Evolutionary conservation across 768 basidiomycete species (phyloP), one percentile per base, ranked within the genome.

Genomic region (Lentinula edodes): DNA sequence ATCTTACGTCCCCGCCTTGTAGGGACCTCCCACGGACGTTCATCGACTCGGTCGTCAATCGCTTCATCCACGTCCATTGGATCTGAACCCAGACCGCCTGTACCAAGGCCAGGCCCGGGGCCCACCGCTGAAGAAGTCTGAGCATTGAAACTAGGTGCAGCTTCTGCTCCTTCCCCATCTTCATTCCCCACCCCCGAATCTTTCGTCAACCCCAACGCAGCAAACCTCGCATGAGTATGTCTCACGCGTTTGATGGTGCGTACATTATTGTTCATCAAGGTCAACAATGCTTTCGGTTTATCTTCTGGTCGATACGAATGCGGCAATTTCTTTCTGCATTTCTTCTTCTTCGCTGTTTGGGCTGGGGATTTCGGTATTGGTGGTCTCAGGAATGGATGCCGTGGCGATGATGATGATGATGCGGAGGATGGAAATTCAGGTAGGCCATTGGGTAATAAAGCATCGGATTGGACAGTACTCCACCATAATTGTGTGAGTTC

Each of bases 251-350:
- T 84, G 75, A 93, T 80, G 2, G 89, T 89, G 65, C 80, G 83
- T 61, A 93, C 84, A 67, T 93, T 93, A 56, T 76, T 76, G 69
- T 89, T 91, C 86, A 93, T 91, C 58, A 86, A 66, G 15, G 73
- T 74, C n/a, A 91, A 75, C 18, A 93, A 72, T 1, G 87, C 80
- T 61, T 78, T 81, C 1, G 77, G 70, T 28, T 74, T 69, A n/a
- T 67, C 63, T 46, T 48, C 64, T 48, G 52, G 55, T 54, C 53
- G 43, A 58, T 58, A 53, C 53, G 50, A 35, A 7, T 38, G 32
- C 5, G 42, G 28, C 32, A 16, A 16, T 32, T 41, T 51, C 52
- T 71, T 74, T 66, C 76, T 74, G 61, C 69, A 69, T 36, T 66
- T 67, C 67, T 78, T 80, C 68, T 70, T 76, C 57, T 76, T 68